Conservation (phyloP, 495 filamentous ascomycete species). For the Penicillium manginii region DNA sequence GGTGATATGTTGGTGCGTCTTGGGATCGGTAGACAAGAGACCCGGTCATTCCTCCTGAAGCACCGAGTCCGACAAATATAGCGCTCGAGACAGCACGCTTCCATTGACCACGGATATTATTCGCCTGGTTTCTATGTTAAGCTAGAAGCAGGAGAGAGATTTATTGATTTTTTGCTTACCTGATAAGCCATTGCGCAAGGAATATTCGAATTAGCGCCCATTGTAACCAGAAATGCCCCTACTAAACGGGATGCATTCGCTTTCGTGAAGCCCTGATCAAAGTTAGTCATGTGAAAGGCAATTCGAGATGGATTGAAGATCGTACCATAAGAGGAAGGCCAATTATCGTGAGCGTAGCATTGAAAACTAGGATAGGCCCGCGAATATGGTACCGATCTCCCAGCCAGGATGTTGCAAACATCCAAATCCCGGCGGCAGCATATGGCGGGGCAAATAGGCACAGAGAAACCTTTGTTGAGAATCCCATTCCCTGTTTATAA, state of each 20-base stretch:
- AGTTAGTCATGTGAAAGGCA: not conserved
- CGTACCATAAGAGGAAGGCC: constrained; percentile 44
- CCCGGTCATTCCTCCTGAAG: constrained; percentile 57
- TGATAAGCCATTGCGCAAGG: constrained; percentile 58
- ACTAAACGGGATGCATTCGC: constrained; percentile 55
- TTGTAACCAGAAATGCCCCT: constrained; percentile 61
- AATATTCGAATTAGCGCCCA: constrained; percentile 59
- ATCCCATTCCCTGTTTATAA: constrained; percentile 52
- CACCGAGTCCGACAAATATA: constrained; percentile 48
- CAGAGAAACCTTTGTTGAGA: constrained; percentile 41
- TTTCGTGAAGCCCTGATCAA: constrained; percentile 42
- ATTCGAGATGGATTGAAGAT: not conserved
- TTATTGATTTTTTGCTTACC: constrained; percentile 15
- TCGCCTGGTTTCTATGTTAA: constrained; percentile 10
- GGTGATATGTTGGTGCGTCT: constrained; percentile 51
- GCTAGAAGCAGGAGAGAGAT: not conserved
- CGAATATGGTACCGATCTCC: constrained; percentile 55
- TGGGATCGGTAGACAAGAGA: constrained; percentile 53
- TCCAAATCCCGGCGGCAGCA: constrained; percentile 40
- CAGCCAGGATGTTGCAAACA: constrained; percentile 39
- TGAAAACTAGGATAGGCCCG: constrained; percentile 54
- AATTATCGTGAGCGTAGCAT: constrained; percentile 43
- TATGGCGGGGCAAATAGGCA: constrained; percentile 51
- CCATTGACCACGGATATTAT: constrained; percentile 24
- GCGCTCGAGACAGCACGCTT: constrained; percentile 46